A percentile compares a stretch with the other conserved stretches of the same genome.
Evolutionary conservation across 306 rosid genomes (phyloP).

Genomic region (Gastrolobium bilobum): DNA sequence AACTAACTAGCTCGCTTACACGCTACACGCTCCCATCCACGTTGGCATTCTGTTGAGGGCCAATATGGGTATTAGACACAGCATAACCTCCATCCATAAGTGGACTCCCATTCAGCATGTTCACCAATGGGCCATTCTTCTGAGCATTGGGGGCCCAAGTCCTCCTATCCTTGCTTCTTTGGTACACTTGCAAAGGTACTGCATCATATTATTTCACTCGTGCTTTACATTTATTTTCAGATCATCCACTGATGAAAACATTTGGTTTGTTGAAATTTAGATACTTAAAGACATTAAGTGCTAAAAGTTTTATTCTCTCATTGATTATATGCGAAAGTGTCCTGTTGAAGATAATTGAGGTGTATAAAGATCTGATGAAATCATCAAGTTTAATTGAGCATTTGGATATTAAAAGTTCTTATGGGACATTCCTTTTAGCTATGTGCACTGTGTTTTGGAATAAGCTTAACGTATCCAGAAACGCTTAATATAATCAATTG

Average conservation of each 20-base stretch:
- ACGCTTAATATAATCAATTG: neutral
- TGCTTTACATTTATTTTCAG: neutral
- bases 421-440: slow-evolving; percentile 1
- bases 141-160: too few species aligned
- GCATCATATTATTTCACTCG: neutral
- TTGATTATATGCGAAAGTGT: neutral
- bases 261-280: slow-evolving; percentile 33
- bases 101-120: too few species aligned
- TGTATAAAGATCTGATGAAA: neutral
- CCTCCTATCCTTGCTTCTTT: too few species aligned
- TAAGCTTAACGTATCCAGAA: neutral
- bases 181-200: too few species aligned
- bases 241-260: neutral
- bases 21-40: too few species aligned
- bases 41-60: too few species aligned
- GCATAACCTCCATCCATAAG: too few species aligned
- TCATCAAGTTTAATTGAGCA: neutral
- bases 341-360: slow-evolving; percentile 17
- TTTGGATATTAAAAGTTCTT: neutral
- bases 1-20: too few species aligned
- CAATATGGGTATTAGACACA: too few species aligned
- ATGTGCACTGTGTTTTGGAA: neutral
- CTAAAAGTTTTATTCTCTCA: neutral
- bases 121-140: too few species aligned
- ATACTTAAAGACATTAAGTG: slow-evolving; percentile 10